Base-by-base conservation (phyloP, 495 filamentous ascomycete species). In the Entonaema liquescens region DNA sequence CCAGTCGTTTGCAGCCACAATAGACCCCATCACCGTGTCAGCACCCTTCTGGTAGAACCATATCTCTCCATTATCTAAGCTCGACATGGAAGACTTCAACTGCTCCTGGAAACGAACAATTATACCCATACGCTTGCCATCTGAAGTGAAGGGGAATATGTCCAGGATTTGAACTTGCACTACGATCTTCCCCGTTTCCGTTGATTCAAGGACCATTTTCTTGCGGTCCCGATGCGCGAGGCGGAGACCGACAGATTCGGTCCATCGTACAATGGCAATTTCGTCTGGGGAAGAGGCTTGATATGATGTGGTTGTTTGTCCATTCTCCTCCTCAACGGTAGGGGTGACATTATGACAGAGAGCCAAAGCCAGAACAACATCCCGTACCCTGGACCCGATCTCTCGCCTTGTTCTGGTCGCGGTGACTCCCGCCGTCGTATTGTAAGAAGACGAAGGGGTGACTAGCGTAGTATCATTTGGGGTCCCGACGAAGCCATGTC, bases 11-110 rank as follows among this genome's bases (percentile, higher is more conserved):
- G 93, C 86, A 13, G 90, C 92, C 28, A 99, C 96, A 68, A 99
- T 98, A 12, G 91, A 86, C 15, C 89, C 84, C 96, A 99, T 99
- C 49, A 98, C 94, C 0, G 96, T 98, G 77, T 99, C 96, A 6
- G 96, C 96, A 26, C 96, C 96, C 78, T 99, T 99, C 68, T 99
- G 94, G 74, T 93, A 99, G 79, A 99, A 99, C 93, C 95, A 98
- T 23, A 98, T 94, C 73, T 98, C 94, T 28, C 88, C 85, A 36
- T 81, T 82, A 21, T 77, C 80, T 13, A 83, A 81, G 5, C 77
- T 79, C 5, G 82, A 74, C 0, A 77, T 74, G 1, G 77, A 75
- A 2, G 82, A 72, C 38, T 84, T 79, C 13, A 80, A 75, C 6
- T 85, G 85, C 15, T 89, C 81, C 13, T 83, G 70, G 74, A 98